A percentile compares a stretch with the other conserved stretches of the same genome.
These are phyloP conservation scores for Graphiopsis chlorocephala DNA, from an alignment of 2,329 filamentous ascomycete species.

Conservation along the genomic window DNA sequence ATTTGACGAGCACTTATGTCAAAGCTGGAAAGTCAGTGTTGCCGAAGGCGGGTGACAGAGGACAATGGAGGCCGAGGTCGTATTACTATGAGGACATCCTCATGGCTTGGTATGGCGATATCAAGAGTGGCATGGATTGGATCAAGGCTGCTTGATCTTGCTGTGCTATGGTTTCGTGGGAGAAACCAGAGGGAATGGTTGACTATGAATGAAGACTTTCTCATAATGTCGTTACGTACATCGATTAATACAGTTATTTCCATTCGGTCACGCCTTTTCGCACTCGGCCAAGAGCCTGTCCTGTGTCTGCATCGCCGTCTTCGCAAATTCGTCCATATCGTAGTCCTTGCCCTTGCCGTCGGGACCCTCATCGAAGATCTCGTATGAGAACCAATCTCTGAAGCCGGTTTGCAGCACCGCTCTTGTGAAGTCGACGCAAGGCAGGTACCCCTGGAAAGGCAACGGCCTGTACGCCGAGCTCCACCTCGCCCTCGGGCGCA, in stretches of 20 bases:
- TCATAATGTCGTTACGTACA: not conserved
- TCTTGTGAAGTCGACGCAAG: slow-evolving; percentile 61
- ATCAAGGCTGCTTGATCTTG: slow-evolving; percentile 16
- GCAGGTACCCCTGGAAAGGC: slow-evolving; percentile 70
- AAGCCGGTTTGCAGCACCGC: slow-evolving; percentile 69
- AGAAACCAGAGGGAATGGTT: not conserved
- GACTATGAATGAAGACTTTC: not conserved
- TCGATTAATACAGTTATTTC: not conserved
- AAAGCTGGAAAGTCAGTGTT: slow-evolving; percentile 41
- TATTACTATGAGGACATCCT: slow-evolving; percentile 46
- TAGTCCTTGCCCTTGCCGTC: slow-evolving; percentile 55
- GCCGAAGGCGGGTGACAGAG: slow-evolving; percentile 48
- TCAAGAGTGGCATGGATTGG: slow-evolving; percentile 42
- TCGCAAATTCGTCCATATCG: slow-evolving; percentile 40
- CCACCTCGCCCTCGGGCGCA: slow-evolving; percentile 64
- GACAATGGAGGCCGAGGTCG: slow-evolving; percentile 44
- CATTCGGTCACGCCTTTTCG: not conserved
- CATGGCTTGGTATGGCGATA: slow-evolving; percentile 42
- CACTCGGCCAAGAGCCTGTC: slow-evolving; percentile 11
- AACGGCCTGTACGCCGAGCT: slow-evolving; percentile 68
- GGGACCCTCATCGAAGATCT: slow-evolving; percentile 64
- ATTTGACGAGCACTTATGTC: slow-evolving; percentile 53
- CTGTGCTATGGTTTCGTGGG: not conserved
- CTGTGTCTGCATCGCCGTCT: slow-evolving; percentile 16
- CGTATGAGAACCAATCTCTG: slow-evolving; percentile 64